Evolutionary conservation across 2,329 filamentous ascomycete species (phyloP).

Genomic region (Beauveria rudraprayagi): DNA sequence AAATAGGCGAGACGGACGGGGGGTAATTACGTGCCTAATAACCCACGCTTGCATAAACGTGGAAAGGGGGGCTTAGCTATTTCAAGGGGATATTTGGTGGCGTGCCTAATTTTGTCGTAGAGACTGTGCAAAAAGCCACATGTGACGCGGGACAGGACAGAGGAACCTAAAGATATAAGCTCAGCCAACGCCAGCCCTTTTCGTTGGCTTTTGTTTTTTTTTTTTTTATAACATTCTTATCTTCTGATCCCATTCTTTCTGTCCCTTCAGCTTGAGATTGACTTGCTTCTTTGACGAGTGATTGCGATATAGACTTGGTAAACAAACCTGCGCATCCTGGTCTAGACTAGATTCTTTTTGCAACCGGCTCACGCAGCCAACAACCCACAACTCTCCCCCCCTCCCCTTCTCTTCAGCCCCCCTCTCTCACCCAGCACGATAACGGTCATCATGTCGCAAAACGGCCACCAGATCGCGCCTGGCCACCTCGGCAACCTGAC

Average conservation of each 20-base stretch:
- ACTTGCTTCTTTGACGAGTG: too few relatives aligned
- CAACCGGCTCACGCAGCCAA: neutral
- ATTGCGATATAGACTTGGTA: neutral
- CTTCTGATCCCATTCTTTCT: neutral
- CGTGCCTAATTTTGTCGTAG: neutral
- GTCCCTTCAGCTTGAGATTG: neutral
- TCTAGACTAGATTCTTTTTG: neutral
- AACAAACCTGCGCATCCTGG: neutral
- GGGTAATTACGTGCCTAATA: neutral
- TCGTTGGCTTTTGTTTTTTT: neutral
- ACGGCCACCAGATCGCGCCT: neutral
- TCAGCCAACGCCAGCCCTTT: neutral
- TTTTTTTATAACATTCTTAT: neutral
- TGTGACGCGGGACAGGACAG: neutral
- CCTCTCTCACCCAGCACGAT: neutral
- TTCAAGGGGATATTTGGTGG: neutral
- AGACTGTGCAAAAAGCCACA: neutral
- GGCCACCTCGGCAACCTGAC: slow-evolving; percentile 62
- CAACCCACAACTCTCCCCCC: neutral
- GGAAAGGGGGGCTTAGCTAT: neutral
- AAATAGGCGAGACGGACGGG: too few relatives aligned
- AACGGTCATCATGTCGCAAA: neutral
- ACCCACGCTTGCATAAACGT: neutral
- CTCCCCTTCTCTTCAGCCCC: neutral
- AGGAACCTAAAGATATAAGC: neutral